Evolutionary conservation across 345 rosid genomes (phyloP).

Genomic region (Murraya koenigii): DNA sequence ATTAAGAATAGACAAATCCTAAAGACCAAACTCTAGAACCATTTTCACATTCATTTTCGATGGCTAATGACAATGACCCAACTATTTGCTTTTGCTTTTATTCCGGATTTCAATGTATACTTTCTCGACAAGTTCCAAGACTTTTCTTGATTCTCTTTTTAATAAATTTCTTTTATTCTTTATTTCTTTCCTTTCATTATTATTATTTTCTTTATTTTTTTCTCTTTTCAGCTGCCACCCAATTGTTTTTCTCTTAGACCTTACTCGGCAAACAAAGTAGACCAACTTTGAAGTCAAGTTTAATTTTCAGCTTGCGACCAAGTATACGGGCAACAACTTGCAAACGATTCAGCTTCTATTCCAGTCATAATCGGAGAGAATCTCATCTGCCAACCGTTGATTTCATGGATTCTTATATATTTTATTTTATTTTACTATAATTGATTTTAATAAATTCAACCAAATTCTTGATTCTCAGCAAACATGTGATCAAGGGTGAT

Average conservation of each 20-base stretch:
- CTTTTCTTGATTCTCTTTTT: neutral
- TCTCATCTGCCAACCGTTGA: too few relatives aligned
- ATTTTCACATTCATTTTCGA: neutral
- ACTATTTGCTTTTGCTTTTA: neutral
- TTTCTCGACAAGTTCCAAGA: neutral
- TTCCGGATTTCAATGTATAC: neutral
- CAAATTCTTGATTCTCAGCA: too few relatives aligned
- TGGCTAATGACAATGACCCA: neutral
- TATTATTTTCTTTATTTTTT: too few relatives aligned
- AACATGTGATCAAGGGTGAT: too few relatives aligned
- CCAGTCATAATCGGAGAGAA: neutral
- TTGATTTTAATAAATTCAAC: too few relatives aligned
- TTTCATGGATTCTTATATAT: too few relatives aligned
- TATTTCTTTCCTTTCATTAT: too few relatives aligned
- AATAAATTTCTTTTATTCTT: too few relatives aligned
- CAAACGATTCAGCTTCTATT: neutral
- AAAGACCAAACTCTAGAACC: neutral
- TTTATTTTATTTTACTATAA: too few relatives aligned
- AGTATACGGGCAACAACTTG: neutral
- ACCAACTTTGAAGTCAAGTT: slow-evolving; percentile 13
- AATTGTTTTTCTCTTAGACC: neutral
- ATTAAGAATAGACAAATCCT: neutral
- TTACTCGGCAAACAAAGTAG: neutral
- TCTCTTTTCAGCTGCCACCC: too few relatives aligned
- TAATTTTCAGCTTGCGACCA: neutral